Conservation (phyloP, 1,284 basidiomycete species). For the Trichosporon sp. region DNA sequence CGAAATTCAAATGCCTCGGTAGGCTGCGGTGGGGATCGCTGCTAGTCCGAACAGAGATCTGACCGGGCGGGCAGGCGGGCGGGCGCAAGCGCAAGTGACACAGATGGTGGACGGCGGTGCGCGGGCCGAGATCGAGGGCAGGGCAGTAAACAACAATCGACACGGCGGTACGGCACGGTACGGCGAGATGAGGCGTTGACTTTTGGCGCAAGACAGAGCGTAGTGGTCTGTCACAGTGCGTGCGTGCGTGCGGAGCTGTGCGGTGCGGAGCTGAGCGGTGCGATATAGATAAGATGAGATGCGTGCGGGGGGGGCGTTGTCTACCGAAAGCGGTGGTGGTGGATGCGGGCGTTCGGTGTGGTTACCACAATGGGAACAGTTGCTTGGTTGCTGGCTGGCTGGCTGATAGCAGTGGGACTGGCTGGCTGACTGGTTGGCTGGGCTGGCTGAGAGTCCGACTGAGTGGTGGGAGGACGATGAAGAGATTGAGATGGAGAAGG, state of each 20-base stretch:
- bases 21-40: background rate
- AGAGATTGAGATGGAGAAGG: background rate
- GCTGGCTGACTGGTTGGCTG: background rate
- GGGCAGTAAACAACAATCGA: background rate
- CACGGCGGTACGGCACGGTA: background rate
- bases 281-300: background rate
- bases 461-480: background rate
- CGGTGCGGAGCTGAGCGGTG: background rate
- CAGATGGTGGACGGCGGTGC: background rate
- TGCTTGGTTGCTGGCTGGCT: too few relatives aligned
- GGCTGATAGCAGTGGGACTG: background rate
- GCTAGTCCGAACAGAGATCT: background rate
- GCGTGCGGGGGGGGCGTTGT: background rate
- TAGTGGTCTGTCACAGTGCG: background rate
- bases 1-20: background rate
- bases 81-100: background rate
- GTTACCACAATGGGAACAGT: slow-evolving; percentile 1
- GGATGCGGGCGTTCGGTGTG: background rate
- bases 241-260: background rate
- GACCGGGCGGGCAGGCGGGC: too few relatives aligned
- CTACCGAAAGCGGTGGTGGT: background rate
- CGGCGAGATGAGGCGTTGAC: too few relatives aligned
- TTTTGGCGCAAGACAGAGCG: background rate
- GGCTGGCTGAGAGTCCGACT: too few relatives aligned
- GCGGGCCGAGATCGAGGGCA: background rate